Conservation (phyloP, 305 asterid species). For the Ilex paraguariensis region DNA sequence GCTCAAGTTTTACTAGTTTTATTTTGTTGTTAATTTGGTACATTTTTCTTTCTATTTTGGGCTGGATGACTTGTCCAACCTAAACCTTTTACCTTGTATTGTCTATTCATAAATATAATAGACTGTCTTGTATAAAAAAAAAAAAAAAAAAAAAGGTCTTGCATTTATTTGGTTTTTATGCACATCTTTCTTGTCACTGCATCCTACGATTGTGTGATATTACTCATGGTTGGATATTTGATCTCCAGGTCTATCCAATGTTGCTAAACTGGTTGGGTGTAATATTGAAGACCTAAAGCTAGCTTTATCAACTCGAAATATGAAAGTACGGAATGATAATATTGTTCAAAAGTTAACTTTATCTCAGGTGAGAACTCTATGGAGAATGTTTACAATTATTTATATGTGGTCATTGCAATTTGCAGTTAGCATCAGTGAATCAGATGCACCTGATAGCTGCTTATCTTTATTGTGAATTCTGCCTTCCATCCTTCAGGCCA, state of each 20-base stretch:
- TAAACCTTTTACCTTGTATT: too few species aligned
- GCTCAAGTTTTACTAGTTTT: too few species aligned
- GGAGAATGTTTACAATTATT: neutral
- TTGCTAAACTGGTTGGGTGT: constrained; percentile 72
- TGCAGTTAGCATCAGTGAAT: constrained; percentile 1
- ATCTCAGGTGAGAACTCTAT: constrained; percentile 50
- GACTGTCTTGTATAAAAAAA: neutral
- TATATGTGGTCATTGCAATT: neutral
- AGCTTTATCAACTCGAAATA: constrained; percentile 86
- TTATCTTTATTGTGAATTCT: constrained; percentile 2
- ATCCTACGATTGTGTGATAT: constrained; percentile 8
- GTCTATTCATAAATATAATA: too few species aligned
- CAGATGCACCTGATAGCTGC: neutral
- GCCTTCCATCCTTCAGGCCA: constrained; percentile 57
- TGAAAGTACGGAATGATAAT: constrained; percentile 80
- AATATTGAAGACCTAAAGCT: constrained; percentile 62
- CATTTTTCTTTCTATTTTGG: too few species aligned
- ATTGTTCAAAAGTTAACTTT: constrained; percentile 83
- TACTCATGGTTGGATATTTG: constrained; percentile 9
- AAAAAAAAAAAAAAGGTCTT: neutral
- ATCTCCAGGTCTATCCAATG: constrained; percentile 65
- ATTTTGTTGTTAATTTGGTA: too few species aligned
- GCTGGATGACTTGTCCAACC: too few species aligned
- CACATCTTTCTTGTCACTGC: neutral
- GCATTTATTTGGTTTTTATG: too few species aligned